phyloP scores from a whole-genome alignment of 306 rosid species.

The Echinosophora koreensis region DNA sequence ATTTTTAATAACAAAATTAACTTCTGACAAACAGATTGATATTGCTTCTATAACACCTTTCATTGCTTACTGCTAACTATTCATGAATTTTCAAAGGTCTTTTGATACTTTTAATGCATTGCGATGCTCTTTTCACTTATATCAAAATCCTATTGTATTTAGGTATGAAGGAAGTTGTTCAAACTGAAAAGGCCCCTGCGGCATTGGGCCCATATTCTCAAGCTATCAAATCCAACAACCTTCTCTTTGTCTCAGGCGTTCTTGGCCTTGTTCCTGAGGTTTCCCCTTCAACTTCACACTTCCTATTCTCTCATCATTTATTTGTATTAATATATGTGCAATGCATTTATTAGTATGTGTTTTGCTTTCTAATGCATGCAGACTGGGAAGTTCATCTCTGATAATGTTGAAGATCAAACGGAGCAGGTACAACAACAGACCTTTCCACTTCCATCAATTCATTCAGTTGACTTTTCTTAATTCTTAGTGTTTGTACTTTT shows the following conservation, averaged over 20 bases:
- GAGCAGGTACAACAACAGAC: conserved; percentile 73
- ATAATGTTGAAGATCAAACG: conserved; percentile 84
- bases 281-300: conserved; percentile 31
- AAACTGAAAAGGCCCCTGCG: conserved; percentile 91
- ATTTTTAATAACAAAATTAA: too few species aligned
- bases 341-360: conserved; percentile 16
- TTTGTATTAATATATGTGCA: not conserved
- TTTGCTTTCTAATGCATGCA: conserved; percentile 50
- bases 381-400: conserved; percentile 90
- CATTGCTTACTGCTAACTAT: too few species aligned
- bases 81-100: too few species aligned
- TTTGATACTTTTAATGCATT: too few species aligned
- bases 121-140: too few species aligned
- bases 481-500: not conserved
- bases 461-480: not conserved
- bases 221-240: conserved; percentile 87
- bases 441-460: not conserved
- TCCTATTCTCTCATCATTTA: conserved; percentile 5
- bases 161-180: conserved; percentile 85
- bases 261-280: conserved; percentile 96
- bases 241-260: conserved; percentile 85
- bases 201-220: conserved; percentile 98
- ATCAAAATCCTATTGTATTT: not conserved
- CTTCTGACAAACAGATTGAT: too few species aligned
- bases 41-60: too few species aligned